Evolutionary conservation across 805 yeast genomes (phyloP), one percentile per base, ranked within the genome.

Genomic region (Schizosaccharomyces osmophilus): DNA sequence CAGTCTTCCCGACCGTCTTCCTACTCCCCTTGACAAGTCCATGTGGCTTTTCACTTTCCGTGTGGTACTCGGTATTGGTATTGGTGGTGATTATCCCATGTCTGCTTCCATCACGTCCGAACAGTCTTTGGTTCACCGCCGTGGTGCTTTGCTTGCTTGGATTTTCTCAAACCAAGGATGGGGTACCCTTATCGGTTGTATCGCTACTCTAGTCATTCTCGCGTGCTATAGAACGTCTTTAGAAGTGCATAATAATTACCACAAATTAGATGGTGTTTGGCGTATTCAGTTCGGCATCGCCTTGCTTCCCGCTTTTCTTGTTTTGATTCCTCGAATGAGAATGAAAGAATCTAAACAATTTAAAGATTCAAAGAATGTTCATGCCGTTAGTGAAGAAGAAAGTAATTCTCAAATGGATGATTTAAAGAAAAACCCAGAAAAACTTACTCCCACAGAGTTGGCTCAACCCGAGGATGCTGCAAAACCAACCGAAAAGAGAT

Each of bases 101-200:
- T 86, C 95, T 19, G 86, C 95, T n/a, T 84, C 87, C 72, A 87
- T 87, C 66, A 84, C 95, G 9, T 83, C 95, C 63, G 96, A 87
- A 77, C 61, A 45, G 55, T 62, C 62, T n/a, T 19, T 39, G 55
- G 48, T 59, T 24, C 87, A 85, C 73, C 87, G 95, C 95, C 85
- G 96, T 82, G 96, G 96, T 79, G 95, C 95, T 66, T 87, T 87
- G 68, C 87, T 87, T 95, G 88, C 86, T 70, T 95, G 95, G 36
- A 95, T 87, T 62, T 89, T 89, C 73, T 90, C 96, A 63, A 88
- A 88, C 77, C 97, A 89, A 76, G 97, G 96, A 74, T 81, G 93
- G 82, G 97, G 97, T 73, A 96, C 89, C 77, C 79, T 88, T 64
- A 69, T 82, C 22, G 95, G 87, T 64, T 95, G 95, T 80, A 77